These are phyloP conservation scores for Aspergillus bertholletiae DNA, from an alignment of 495 filamentous ascomycete species.

Conservation along the genomic window DNA sequence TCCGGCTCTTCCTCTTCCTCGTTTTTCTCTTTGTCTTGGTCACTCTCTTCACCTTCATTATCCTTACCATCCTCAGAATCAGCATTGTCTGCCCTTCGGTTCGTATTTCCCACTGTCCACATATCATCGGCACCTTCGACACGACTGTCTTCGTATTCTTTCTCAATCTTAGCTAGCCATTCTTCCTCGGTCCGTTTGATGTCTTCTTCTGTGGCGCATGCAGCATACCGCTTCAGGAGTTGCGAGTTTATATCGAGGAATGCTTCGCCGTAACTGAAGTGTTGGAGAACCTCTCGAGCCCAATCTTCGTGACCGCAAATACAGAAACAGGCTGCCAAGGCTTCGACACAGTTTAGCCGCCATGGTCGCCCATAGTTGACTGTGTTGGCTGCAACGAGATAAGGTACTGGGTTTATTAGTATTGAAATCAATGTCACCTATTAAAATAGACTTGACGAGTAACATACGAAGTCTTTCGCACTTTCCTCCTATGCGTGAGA, in stretches of 20 bases:
- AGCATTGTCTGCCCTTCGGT: slow-evolving; percentile 54
- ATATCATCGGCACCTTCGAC: slow-evolving; percentile 61
- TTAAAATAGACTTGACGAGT: background rate
- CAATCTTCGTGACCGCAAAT: slow-evolving; percentile 92
- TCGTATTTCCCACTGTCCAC: slow-evolving; percentile 85
- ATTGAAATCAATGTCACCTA: background rate
- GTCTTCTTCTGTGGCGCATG: slow-evolving; percentile 77
- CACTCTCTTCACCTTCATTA: slow-evolving; percentile 51
- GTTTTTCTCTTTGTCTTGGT: slow-evolving; percentile 42
- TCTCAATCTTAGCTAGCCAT: slow-evolving; percentile 87
- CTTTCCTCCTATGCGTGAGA: slow-evolving; percentile 87
- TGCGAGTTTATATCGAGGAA: slow-evolving; percentile 87
- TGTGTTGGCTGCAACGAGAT: slow-evolving; percentile 92
- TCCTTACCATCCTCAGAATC: slow-evolving; percentile 45
- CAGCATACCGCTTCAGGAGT: slow-evolving; percentile 79
- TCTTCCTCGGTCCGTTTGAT: slow-evolving; percentile 80
- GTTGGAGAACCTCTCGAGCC: slow-evolving; percentile 75
- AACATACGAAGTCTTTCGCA: slow-evolving; percentile 72
- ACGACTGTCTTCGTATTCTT: slow-evolving; percentile 80
- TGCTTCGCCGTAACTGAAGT: slow-evolving; percentile 82
- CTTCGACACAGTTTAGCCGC: slow-evolving; percentile 93
- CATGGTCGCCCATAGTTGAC: slow-evolving; percentile 97
- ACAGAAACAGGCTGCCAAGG: slow-evolving; percentile 83
- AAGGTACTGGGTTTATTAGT: slow-evolving; percentile 56
- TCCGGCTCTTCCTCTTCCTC: slow-evolving; percentile 49